Conservation (phyloP, 2,329 filamentous ascomycete genomes). For the Xylariaceae sp. region DNA sequence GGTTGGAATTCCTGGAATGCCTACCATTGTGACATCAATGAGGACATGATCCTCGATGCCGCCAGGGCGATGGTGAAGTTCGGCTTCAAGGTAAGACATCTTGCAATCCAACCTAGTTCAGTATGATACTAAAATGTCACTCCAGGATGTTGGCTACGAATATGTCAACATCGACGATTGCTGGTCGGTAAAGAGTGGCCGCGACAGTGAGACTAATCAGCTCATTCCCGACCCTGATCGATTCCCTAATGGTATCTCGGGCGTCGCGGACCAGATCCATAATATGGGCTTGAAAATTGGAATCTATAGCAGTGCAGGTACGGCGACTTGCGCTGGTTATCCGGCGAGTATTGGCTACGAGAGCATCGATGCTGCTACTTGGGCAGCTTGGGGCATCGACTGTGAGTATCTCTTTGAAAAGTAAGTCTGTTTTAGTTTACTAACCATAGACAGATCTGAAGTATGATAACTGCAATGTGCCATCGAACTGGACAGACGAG, state of each 20-base stretch:
- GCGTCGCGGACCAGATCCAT: slow-evolving; percentile 50
- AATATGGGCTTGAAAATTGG: slow-evolving; percentile 55
- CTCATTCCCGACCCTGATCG: slow-evolving; percentile 44
- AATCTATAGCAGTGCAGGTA: slow-evolving; percentile 55
- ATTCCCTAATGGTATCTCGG: slow-evolving; percentile 55
- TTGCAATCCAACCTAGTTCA: not conserved
- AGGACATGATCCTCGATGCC: slow-evolving; percentile 43
- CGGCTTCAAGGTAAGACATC: slow-evolving; percentile 36
- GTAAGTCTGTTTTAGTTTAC: slow-evolving; percentile 12
- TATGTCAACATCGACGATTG: slow-evolving; percentile 61
- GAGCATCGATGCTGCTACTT: slow-evolving; percentile 51
- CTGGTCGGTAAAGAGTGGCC: slow-evolving; percentile 44
- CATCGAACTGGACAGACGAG: slow-evolving; percentile 34
- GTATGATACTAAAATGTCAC: slow-evolving; percentile 29
- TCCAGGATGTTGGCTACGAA: slow-evolving; percentile 48
- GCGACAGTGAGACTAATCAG: slow-evolving; percentile 39
- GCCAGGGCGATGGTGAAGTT: slow-evolving; percentile 38
- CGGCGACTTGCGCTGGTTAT: slow-evolving; percentile 50
- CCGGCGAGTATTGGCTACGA: slow-evolving; percentile 54
- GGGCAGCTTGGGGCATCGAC: slow-evolving; percentile 54
- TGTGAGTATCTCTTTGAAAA: slow-evolving; percentile 33
- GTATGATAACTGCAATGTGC: slow-evolving; percentile 51
- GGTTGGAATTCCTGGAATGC: slow-evolving; percentile 52
- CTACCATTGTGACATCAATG: slow-evolving; percentile 46
- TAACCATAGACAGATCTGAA: slow-evolving; percentile 41